Evolutionary conservation across 2,329 filamentous ascomycete species (phyloP).

Genomic region (Didymella segeticola): DNA sequence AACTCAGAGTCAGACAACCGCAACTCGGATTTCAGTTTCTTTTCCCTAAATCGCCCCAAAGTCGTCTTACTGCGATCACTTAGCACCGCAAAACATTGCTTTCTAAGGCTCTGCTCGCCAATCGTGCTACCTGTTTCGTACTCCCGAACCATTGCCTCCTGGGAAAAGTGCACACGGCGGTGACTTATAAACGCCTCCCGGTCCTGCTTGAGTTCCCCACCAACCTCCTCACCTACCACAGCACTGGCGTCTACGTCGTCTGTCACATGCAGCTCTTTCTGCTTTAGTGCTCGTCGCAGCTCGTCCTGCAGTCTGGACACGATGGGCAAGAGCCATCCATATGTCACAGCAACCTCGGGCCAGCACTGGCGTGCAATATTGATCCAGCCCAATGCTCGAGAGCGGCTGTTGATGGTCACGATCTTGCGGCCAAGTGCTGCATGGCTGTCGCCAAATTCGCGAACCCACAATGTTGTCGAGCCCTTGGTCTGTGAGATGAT

Average conservation of each 20-base stretch:
- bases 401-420: background rate
- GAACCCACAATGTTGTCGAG: background rate
- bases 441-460: background rate
- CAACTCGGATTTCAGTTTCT: background rate
- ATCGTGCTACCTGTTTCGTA: background rate
- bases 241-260: too few species aligned
- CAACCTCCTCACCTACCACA: rapidly evolving
- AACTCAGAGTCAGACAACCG: background rate
- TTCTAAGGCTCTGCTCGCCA: background rate
- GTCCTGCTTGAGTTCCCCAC: background rate
- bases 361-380: background rate
- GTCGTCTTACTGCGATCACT: background rate
- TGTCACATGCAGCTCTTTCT: background rate
- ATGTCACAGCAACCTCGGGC: background rate
- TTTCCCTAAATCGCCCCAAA: background rate
- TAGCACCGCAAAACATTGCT: background rate
- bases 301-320: background rate
- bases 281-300: background rate
- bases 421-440: background rate
- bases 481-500: background rate
- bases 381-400: background rate
- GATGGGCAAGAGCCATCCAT: background rate
- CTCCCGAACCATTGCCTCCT: background rate
- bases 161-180: background rate
- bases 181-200: background rate